Base-by-base conservation (phyloP, 768 basidiomycete species). In the Lepiota brunneoincarnata region DNA sequence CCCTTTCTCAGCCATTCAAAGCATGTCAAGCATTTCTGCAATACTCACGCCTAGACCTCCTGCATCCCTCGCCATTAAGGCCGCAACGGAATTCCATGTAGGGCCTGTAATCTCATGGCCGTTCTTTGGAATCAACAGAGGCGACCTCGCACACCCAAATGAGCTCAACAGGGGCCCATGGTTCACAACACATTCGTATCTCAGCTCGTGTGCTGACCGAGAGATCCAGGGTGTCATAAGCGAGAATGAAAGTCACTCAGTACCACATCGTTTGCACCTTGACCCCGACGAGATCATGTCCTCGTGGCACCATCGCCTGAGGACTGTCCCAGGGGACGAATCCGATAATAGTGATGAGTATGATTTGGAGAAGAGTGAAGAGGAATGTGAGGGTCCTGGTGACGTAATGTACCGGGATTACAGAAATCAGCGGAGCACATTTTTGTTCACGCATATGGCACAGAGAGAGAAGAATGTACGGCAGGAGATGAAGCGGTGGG, bases 71-170 rank as follows among this genome's bases (percentile, higher is more conserved):
- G 62, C 67, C 10, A 43, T 58, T 11, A 36, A 54, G 48, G 57
- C 40, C 44, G 58, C 21, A 40, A 56, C 42, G 34, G 72, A 78
- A 47, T 81, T 78, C 67, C 80, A 85, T 46, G 75, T 92, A 40
- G 91, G 91, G 3, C 87, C 87, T 6, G 92, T 93, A 62, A 81
- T 93, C 46, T 91, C 90, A 2, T 93, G 91, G 91, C 87, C 91
- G 1, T 93, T 93, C 76, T 93, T 93, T 64, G 91, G 91, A 42
- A 87, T 89, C 3, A 84, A 86, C 58, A 79, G 91, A 37, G 91
- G 91, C 28, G 85, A 89, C 54, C 77, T 90, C 20, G 59, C 68
- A 2, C 86, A 87, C 59, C 84, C 84, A 2, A 70, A 74, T 18
- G 88, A 91, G 59, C 75, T 93, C 34, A 75, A 90, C 61, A 83